Base-by-base conservation (phyloP, 75 land plant genomes). In the Chamaecyparis obtusa region DNA sequence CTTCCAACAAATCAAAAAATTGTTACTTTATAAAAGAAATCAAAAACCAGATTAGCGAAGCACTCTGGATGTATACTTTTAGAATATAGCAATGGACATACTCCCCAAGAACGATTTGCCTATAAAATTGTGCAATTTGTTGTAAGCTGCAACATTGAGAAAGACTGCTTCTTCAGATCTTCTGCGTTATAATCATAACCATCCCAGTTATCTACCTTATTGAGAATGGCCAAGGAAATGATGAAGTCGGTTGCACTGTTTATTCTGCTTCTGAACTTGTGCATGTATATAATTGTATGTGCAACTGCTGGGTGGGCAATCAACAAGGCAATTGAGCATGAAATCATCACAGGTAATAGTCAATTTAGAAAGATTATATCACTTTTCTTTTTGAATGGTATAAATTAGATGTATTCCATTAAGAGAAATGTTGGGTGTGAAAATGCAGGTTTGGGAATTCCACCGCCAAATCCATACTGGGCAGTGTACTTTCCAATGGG, bases 401-500 rank as follows among this genome's bases (percentile, higher is more conserved):
- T 44, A 44, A 44, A n/a, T n/a, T n/a, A 44, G 46, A 44, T 44
- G 46, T 44, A 44, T 44, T 44, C 7, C 1, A n/a, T 8, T 14
- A 19, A 60, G 11, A 0, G 19, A 30, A 67, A 24, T 21, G 72
- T 24, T 24, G 27, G 72, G 6, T 15, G 56, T 5, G 3, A 2
- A 48, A 5, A 5, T 46, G 71, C 90, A 94, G 95, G 94, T 6
- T 69, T 90, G 33, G 93, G 41, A 2, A 79, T 89, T 3, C 49
- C 64, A 0, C 90, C 92, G 0, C 95, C 95, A 2, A 89, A 93
- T 43, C 91, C 90, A 44, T 93, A 91, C 81, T 87, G 91, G 27
- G 93, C 94, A 3, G 88, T 94, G 43, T 90, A 88, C 81, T 92
- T 91, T 74, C 90, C 94, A 8, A 93, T 93, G 89, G 97, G 97